Evolutionary conservation across 1,284 basidiomycete species (phyloP).

Genomic region (Melampsora americana): DNA sequence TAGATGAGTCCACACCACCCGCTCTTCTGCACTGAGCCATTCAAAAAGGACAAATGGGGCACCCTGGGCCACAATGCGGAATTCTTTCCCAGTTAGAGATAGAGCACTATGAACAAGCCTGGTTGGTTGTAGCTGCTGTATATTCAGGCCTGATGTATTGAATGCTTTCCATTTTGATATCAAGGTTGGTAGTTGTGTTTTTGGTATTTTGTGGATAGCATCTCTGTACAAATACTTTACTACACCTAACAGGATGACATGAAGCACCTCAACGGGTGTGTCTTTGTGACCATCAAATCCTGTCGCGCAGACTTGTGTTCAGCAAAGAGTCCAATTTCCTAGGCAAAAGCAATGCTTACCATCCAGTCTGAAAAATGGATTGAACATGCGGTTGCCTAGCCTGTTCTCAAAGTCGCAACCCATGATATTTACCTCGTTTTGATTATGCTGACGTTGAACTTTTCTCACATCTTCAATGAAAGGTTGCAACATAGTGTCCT

Average conservation of each 20-base stretch:
- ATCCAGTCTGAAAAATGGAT: too few species aligned
- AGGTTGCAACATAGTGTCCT: too few species aligned
- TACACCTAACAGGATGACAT: conserved; percentile 50
- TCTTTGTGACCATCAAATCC: conserved; percentile 57
- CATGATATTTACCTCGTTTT: too few species aligned
- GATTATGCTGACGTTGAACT: too few species aligned
- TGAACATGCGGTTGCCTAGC: too few species aligned
- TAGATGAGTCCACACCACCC: too few species aligned
- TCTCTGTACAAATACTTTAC: conserved; percentile 49
- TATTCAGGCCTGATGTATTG: background rate
- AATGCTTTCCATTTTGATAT: conserved; percentile 22
- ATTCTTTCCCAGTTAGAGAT: background rate
- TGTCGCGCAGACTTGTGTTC: conserved; percentile 46
- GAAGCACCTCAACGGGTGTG: conserved; percentile 51
- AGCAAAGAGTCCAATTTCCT: too few species aligned
- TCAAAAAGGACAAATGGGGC: background rate
- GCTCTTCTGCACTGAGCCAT: too few species aligned
- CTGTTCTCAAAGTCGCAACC: too few species aligned
- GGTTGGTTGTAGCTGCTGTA: too few species aligned
- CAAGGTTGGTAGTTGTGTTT: conserved; percentile 30
- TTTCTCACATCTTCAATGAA: too few species aligned
- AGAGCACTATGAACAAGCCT: background rate
- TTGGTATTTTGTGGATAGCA: conserved; percentile 50
- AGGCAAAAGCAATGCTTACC: too few species aligned
- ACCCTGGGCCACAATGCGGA: background rate